Base-by-base conservation (phyloP, 768 basidiomycete species). In the Phanerodontia chrysosporium region DNA sequence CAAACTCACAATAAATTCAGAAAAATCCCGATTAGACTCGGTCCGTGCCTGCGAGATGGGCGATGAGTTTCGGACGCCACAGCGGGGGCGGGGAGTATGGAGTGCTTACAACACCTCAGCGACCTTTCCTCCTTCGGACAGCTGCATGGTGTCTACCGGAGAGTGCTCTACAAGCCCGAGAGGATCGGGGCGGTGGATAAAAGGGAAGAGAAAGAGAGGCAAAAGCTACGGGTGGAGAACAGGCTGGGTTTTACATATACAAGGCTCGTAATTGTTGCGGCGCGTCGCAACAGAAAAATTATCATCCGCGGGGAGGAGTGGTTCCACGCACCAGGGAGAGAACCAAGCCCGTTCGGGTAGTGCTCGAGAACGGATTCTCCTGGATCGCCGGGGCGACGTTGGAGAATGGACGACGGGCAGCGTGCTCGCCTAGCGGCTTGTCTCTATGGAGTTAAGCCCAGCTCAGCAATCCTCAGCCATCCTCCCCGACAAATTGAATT, bases 1-100 rank as follows among this genome's bases (percentile, higher is more conserved):
- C 5, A 25, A 48, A 48, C 46, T 13, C 16, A 48, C 46, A 60
- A 16, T 22, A 55, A 46, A 42, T 60, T 60, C 6, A 60, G 32
- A 46, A 60, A 45, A 53, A 56, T 46, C 7, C 59, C 59, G 32
- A 60, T 49, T 10, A 60, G 45, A n/a, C 13, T 30, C 2, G 59
- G 59, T 30, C 59, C 59, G 27, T 54, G 54, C 21, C 59, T 60
- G 53, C 22, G 18, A 24, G 27, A 44, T 35, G 6, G 32, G 6
- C 39, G 39, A 18, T 42, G 4, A 42, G 4, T 42, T 14, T 36
- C 32, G 39, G 39, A 42, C 12, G 24, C 36, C 14, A 5, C 32
- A 54, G 46, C 24, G 9, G 22, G 6, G 22, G 6, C 21, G 27
- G 18, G 22, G 46, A 24, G n/a, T 45, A n/a, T 10, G 24, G 46